phyloP scores from a whole-genome alignment of 306 rosid species.

The Inga oerstediana region DNA sequence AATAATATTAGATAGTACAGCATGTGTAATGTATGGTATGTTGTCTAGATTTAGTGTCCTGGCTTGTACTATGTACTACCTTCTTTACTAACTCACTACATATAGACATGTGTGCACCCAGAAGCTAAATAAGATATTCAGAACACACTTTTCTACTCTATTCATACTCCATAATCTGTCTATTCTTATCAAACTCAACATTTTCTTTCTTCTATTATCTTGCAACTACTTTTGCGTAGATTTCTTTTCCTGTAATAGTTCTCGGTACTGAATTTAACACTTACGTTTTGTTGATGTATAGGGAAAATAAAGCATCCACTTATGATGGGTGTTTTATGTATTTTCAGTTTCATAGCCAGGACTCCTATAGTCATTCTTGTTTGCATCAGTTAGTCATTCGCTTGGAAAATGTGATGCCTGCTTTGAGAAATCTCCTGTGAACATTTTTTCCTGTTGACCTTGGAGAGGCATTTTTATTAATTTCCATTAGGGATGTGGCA shows the following conservation, averaged over 20 bases:
- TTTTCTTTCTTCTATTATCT: background rate
- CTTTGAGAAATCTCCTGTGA: background rate
- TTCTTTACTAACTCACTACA: background rate
- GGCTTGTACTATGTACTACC: background rate
- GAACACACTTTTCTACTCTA: background rate
- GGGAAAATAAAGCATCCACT: background rate
- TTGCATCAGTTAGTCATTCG: background rate
- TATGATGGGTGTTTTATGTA: background rate
- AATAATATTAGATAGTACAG: background rate
- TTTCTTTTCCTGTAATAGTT: slow-evolving; percentile 1
- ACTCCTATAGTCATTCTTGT: background rate
- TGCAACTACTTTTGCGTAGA: slow-evolving; percentile 2
- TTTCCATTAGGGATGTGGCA: background rate
- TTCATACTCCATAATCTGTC: background rate
- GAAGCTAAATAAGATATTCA: background rate
- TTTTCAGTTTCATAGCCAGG: background rate
- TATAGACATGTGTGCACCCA: background rate
- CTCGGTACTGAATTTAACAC: background rate
- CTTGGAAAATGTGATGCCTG: background rate
- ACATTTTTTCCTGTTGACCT: background rate
- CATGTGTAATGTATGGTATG: background rate
- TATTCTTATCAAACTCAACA: background rate
- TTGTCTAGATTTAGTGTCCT: background rate
- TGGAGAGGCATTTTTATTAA: background rate
- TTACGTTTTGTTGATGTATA: background rate